These are phyloP conservation scores for Aspergillus pseudotamarii DNA, from an alignment of 2,329 filamentous ascomycete species.

Conservation along the genomic window DNA sequence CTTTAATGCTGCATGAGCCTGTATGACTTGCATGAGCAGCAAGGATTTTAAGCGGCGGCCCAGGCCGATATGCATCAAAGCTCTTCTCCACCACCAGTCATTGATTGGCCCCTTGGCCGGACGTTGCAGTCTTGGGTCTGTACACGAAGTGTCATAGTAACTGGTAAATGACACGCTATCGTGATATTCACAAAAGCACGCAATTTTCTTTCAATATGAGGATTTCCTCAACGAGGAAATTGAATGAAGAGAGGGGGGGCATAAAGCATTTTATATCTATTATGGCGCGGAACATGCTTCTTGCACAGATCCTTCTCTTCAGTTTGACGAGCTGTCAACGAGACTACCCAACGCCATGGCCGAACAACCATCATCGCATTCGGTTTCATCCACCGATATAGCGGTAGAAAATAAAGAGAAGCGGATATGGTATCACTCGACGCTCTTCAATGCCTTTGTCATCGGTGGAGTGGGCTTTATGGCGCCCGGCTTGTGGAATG, in stretches of 20 bases:
- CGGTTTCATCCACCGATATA: conserved; percentile 14
- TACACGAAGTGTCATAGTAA: background rate
- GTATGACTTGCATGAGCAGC: background rate
- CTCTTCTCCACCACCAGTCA: conserved; percentile 5
- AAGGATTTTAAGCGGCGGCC: background rate
- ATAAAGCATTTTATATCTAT: background rate
- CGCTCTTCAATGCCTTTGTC: conserved; percentile 57
- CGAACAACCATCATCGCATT: conserved; percentile 16
- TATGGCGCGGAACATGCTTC: background rate
- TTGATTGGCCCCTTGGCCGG: background rate
- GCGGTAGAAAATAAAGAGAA: conserved; percentile 6
- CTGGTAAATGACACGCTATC: conserved; percentile 3
- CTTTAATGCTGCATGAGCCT: background rate
- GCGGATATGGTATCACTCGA: conserved; percentile 52
- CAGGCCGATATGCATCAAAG: background rate
- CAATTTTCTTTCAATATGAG: conserved; percentile 8
- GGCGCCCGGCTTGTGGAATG: conserved; percentile 54
- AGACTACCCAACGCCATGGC: conserved; percentile 14
- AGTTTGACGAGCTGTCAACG: background rate
- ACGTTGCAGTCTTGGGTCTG: background rate
- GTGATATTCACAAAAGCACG: conserved; percentile 2
- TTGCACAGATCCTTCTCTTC: background rate
- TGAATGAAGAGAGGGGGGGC: background rate
- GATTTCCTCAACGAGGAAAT: background rate
- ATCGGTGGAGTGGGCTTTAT: conserved; percentile 58